Evolutionary conservation across 2,329 filamentous ascomycete genomes (phyloP).

Genomic region (Hirsutella thompsonii): DNA sequence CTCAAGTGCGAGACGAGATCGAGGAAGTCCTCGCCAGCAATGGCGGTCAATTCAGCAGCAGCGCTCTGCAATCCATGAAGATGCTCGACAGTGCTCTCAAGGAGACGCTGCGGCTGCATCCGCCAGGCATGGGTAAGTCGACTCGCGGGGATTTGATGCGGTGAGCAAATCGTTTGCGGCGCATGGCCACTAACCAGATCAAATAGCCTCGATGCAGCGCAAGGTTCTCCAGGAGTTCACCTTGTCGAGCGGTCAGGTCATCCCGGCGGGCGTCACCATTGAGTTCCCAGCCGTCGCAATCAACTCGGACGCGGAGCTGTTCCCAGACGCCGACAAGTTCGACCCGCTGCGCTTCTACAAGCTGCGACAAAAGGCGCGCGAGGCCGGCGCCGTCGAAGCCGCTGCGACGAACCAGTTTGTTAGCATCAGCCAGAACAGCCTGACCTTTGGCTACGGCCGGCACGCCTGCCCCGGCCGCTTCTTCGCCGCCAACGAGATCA

Average conservation of each 20-base stretch:
- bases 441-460: conserved; percentile 40
- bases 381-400: conserved; percentile 8
- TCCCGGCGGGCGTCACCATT: neutral
- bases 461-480: conserved; percentile 39
- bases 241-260: neutral
- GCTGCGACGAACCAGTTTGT: conserved; percentile 25
- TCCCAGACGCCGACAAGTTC: conserved; percentile 22
- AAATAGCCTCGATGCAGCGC: neutral
- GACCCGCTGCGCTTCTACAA: conserved; percentile 33
- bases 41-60: conserved; percentile 20
- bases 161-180: neutral
- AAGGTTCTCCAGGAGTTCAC: neutral
- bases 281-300: neutral
- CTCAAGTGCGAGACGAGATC: conserved; percentile 29
- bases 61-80: conserved; percentile 22
- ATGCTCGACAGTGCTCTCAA: neutral
- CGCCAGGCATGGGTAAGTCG: neutral
- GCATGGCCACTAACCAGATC: neutral
- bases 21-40: conserved; percentile 14
- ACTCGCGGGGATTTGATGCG: too few species aligned
- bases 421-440: conserved; percentile 29
- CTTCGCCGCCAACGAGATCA: conserved; percentile 36
- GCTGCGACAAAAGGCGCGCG: conserved; percentile 19
- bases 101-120: neutral
- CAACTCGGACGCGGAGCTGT: neutral